Conservation (phyloP, 208 protist species). For the Wallacemonas sp. region DNA sequence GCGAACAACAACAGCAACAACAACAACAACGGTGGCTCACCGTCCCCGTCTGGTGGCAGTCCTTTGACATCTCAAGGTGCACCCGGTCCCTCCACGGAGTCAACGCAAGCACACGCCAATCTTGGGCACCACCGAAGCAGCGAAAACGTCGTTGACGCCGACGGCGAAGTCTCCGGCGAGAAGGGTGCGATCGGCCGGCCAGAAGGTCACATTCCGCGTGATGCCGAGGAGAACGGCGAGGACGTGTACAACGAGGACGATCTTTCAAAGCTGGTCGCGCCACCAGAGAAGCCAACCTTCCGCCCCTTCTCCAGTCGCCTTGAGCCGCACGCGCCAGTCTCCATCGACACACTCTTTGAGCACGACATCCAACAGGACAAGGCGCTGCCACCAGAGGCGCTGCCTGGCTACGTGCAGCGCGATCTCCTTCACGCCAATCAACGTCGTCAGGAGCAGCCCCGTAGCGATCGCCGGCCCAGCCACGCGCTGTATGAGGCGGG, state of each 20-base stretch:
- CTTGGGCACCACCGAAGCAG: neutral
- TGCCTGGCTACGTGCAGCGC: slow-evolving; percentile 32
- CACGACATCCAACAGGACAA: slow-evolving; percentile 13
- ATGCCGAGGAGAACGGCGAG: slow-evolving; percentile 22
- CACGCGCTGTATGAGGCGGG: slow-evolving; percentile 41
- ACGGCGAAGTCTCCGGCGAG: slow-evolving; percentile 10
- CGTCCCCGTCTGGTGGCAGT: no score
- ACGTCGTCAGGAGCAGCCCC: slow-evolving; percentile 28
- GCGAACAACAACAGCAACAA: no score
- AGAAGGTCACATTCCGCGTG: slow-evolving; percentile 31
- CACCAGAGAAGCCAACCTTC: slow-evolving; percentile 33
- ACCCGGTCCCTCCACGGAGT: neutral
- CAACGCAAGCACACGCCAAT: neutral
- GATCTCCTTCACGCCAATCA: slow-evolving; percentile 31
- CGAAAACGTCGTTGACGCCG: neutral
- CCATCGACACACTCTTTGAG: slow-evolving; percentile 33
- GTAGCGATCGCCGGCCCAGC: slow-evolving; percentile 22
- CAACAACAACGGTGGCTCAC: no score
- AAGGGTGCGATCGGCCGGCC: slow-evolving; percentile 28
- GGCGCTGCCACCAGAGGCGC: neutral
- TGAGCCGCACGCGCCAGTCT: slow-evolving; percentile 37
- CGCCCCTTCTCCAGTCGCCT: slow-evolving; percentile 37
- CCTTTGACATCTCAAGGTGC: neutral
- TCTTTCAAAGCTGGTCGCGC: slow-evolving; percentile 15
- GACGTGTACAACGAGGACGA: slow-evolving; percentile 25